Percentiles rank a stretch among this genome's conserved stretches.
Evolutionary conservation across 1,284 basidiomycete genomes (phyloP).

Genomic region (Mycosarcoma mackinlayi): DNA sequence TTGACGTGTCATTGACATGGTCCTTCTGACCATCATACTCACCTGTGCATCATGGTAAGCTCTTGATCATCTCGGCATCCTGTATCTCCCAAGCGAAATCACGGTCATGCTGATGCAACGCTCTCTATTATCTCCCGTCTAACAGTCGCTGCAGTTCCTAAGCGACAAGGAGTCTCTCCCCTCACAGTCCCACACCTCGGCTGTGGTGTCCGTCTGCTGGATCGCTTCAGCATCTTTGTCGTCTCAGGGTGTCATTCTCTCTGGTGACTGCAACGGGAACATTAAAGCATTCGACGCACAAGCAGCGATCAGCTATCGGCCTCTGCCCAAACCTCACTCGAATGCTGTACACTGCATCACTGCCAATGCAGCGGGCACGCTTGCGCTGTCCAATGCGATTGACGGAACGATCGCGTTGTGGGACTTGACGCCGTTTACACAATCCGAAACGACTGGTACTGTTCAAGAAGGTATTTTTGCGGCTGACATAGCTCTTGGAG

Average conservation of each 20-base stretch:
- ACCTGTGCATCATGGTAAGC: background rate
- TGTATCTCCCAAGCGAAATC: no score
- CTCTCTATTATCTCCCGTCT: background rate
- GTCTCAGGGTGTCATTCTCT: constrained; percentile 19
- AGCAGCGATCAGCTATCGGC: constrained; percentile 9
- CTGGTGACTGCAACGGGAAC: constrained; percentile 24
- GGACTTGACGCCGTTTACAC: constrained; percentile 15
- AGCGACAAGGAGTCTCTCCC: constrained; percentile 38
- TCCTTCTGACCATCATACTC: no score
- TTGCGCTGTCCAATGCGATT: constrained; percentile 24
- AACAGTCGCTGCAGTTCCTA: constrained; percentile 45
- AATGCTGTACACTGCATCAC: constrained; percentile 38
- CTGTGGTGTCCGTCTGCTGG: constrained; percentile 44
- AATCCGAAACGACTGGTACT: background rate
- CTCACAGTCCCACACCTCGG: constrained; percentile 27
- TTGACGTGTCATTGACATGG: no score
- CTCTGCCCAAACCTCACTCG: constrained; percentile 15
- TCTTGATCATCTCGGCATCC: background rate
- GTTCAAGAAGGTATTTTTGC: background rate
- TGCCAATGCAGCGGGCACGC: constrained; percentile 4
- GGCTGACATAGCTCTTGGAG: background rate
- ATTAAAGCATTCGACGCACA: constrained; percentile 27
- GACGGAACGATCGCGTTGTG: constrained; percentile 42
- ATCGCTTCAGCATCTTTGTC: constrained; percentile 15
- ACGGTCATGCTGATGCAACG: background rate